Evolutionary conservation across 345 rosid species (phyloP).

Genomic region (Melaleuca quinquenervia): DNA sequence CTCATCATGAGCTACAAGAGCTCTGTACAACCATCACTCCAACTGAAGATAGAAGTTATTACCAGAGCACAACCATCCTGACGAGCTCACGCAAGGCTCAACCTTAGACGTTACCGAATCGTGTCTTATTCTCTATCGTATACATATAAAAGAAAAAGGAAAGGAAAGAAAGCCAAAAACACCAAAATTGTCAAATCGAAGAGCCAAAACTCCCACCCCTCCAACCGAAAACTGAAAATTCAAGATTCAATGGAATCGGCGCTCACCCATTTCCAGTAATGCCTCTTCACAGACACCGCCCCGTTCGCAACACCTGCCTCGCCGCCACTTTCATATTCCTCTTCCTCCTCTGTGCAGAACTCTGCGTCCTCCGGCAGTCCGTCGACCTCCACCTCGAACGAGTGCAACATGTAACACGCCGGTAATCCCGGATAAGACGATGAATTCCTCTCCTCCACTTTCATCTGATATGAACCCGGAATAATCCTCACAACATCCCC

Average conservation of each 20-base stretch:
- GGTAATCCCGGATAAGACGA: conserved; percentile 78
- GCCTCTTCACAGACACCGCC: conserved; percentile 67
- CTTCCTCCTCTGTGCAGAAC: conserved; percentile 57
- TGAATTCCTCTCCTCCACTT: conserved; percentile 67
- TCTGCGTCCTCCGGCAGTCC: conserved; percentile 73
- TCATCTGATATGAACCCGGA: conserved; percentile 44
- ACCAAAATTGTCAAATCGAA: neutral
- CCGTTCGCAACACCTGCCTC: conserved; percentile 23
- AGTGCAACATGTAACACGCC: conserved; percentile 59
- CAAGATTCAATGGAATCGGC: conserved; percentile 31
- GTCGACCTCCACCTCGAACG: conserved; percentile 58
- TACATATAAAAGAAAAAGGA: neutral
- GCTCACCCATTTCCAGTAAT: conserved; percentile 90
- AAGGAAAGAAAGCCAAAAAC: neutral
- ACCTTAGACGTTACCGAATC: neutral
- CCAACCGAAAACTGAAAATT: neutral
- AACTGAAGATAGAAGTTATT: neutral
- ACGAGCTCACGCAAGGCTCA: neutral
- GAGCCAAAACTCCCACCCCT: neutral
- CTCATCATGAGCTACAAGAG: neutral
- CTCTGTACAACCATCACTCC: neutral
- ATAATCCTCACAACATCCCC: conserved; percentile 22
- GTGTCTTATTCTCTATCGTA: neutral
- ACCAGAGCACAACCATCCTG: neutral
- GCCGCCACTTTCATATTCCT: conserved; percentile 41